These are phyloP conservation scores for Tolypocladium nubicola DNA, from an alignment of 2,329 filamentous ascomycete genomes.

Conservation along the genomic window DNA sequence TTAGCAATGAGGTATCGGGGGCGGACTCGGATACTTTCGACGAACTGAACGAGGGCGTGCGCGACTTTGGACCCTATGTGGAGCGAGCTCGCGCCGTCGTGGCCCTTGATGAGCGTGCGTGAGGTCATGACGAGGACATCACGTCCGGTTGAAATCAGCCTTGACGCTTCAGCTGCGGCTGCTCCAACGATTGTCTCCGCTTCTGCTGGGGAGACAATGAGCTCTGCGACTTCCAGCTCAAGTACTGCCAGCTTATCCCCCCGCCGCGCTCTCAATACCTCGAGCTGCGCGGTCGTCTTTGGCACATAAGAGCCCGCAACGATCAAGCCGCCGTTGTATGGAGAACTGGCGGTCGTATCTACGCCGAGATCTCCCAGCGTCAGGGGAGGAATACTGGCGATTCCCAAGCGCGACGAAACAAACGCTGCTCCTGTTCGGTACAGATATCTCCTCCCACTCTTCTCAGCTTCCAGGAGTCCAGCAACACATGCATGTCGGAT, in stretches of 20 bases:
- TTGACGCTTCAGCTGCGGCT: constrained; percentile 14
- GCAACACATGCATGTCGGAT: constrained; percentile 42
- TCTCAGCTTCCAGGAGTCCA: constrained; percentile 29
- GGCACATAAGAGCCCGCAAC: constrained; percentile 46
- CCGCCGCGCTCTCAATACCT: constrained; percentile 25
- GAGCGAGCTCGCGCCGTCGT: constrained; percentile 34
- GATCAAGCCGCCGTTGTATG: constrained; percentile 33
- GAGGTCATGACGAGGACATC: constrained; percentile 50
- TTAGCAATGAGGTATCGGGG: constrained; percentile 49
- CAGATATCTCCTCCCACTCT: constrained; percentile 20
- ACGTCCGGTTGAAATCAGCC: constrained; percentile 26
- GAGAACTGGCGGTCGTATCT: too few relatives aligned
- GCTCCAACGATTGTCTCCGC: constrained; percentile 15
- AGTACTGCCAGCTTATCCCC: constrained; percentile 32
- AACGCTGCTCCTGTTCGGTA: constrained; percentile 29
- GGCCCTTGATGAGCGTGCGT: constrained; percentile 32
- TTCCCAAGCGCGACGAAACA: constrained; percentile 36
- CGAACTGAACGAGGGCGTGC: constrained; percentile 35
- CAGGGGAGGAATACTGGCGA: constrained; percentile 36
- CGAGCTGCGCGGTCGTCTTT: constrained; percentile 45
- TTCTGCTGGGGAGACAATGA: constrained; percentile 19
- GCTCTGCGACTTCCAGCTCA: constrained; percentile 28
- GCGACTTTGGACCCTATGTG: constrained; percentile 43
- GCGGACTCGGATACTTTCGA: constrained; percentile 29
- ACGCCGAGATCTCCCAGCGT: constrained; percentile 30